Conservation (phyloP, 23 red algal genomes). For the Cyanidioschyzon merolae region DNA sequence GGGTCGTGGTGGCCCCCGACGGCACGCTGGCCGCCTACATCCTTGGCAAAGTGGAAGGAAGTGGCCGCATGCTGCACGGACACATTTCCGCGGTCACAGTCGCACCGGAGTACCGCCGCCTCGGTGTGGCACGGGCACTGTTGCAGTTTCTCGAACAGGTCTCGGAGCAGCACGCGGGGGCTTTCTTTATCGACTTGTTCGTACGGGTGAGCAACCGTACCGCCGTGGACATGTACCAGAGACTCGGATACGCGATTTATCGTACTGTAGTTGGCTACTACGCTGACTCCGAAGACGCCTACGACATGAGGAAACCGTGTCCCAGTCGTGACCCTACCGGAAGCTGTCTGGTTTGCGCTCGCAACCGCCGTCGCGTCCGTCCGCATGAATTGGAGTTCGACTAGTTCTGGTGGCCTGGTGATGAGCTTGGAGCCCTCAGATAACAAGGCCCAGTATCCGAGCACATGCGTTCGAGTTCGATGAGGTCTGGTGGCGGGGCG, state of each 20-base stretch:
- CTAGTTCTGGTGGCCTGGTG: neutral
- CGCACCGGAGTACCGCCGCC: slow-evolving; percentile 59
- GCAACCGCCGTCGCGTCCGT: neutral
- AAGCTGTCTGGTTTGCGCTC: neutral
- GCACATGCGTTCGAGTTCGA: too few relatives aligned
- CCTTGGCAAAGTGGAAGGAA: slow-evolving; percentile 61
- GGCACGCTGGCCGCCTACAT: slow-evolving; percentile 61
- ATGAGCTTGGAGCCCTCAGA: too few relatives aligned
- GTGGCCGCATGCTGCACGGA: slow-evolving; percentile 36
- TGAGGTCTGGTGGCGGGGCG: too few relatives aligned
- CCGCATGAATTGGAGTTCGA: slow-evolving; percentile 5
- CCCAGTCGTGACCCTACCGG: neutral
- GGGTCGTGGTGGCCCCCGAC: slow-evolving; percentile 32
- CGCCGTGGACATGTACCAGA: slow-evolving; percentile 77
- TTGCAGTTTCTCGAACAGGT: slow-evolving; percentile 41
- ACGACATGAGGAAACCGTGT: slow-evolving; percentile 19
- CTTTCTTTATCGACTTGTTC: slow-evolving; percentile 79
- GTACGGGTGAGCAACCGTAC: slow-evolving; percentile 47
- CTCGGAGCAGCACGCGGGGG: slow-evolving; percentile 25
- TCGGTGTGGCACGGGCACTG: slow-evolving; percentile 52
- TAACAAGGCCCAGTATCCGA: too few relatives aligned
- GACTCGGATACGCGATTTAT: slow-evolving; percentile 78
- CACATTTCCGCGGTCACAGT: slow-evolving; percentile 92
- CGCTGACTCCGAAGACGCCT: slow-evolving; percentile 42
- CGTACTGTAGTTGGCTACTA: slow-evolving; percentile 66